Conservation (phyloP, 495 filamentous ascomycete species). For the Paragyromitra xinjiangensis region DNA sequence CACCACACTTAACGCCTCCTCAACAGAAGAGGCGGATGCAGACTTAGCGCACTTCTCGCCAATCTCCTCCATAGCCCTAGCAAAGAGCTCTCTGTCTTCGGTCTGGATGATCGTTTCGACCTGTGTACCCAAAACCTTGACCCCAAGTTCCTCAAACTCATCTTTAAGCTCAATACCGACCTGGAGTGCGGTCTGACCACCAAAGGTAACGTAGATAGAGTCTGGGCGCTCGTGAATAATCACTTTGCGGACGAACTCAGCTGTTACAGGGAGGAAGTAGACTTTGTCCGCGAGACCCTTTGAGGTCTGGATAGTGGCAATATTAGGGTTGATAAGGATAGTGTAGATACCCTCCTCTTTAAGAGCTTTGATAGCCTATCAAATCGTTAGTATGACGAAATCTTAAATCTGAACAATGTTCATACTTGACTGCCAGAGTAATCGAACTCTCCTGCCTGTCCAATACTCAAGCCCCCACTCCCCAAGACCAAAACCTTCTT, state of each 20-base stretch:
- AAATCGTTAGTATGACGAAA: conserved; percentile 54
- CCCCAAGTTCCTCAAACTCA: conserved; percentile 88
- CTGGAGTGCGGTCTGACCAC: conserved; percentile 91
- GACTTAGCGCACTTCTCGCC: conserved; percentile 98
- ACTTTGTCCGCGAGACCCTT: conserved; percentile 97
- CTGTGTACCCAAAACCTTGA: conserved; percentile 92
- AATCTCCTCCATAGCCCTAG: conserved; percentile 97
- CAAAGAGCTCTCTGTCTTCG: conserved; percentile 95
- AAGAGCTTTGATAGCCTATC: conserved; percentile 83
- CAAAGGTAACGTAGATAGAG: conserved; percentile 95
- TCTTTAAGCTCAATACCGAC: conserved; percentile 97
- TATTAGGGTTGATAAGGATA: conserved; percentile 97
- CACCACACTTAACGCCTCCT: conserved; percentile 84
- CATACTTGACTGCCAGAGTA: conserved; percentile 84
- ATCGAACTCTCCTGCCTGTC: conserved; percentile 96
- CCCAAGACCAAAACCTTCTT: conserved; percentile 96
- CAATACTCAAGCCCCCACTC: conserved; percentile 92
- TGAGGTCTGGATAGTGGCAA: conserved; percentile 97
- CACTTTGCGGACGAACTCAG: conserved; percentile 96
- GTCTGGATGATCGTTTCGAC: conserved; percentile 99
- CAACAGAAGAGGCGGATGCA: conserved; percentile 83
- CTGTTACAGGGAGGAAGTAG: conserved; percentile 96
- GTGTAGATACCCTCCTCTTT: conserved; percentile 96
- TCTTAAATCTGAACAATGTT: background rate
- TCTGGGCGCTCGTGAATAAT: conserved; percentile 91